These are phyloP conservation scores for Talaromyces verruculosus DNA, from an alignment of 2,329 filamentous ascomycete species.

Conservation along the genomic window DNA sequence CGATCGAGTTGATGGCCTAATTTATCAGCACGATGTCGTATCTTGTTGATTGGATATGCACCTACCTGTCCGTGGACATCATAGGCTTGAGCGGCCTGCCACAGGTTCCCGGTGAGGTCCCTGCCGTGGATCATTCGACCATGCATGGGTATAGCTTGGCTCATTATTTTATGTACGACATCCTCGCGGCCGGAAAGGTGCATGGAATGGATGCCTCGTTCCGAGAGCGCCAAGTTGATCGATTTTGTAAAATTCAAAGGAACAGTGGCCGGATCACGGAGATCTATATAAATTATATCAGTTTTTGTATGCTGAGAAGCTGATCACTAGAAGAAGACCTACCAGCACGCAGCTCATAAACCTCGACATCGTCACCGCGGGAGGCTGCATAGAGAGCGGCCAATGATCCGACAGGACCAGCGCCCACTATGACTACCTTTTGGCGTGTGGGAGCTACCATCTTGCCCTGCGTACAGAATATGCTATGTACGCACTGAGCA, in stretches of 20 bases:
- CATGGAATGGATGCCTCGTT: constrained; percentile 89
- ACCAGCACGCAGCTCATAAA: constrained; percentile 94
- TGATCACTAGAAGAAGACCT: constrained; percentile 34
- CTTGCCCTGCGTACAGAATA: background rate
- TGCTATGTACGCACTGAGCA: background rate
- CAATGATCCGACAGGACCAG: constrained; percentile 87
- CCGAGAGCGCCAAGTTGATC: constrained; percentile 95
- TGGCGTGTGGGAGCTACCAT: constrained; percentile 41
- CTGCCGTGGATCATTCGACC: constrained; percentile 93
- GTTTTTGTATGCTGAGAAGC: background rate
- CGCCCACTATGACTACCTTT: constrained; percentile 82
- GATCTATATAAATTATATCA: constrained; percentile 58
- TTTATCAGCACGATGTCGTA: constrained; percentile 1
- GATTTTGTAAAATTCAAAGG: constrained; percentile 96
- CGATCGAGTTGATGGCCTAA: constrained; percentile 80
- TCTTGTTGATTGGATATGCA: constrained; percentile 11
- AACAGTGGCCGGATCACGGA: constrained; percentile 76
- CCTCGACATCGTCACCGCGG: constrained; percentile 82
- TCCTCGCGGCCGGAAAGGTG: constrained; percentile 64
- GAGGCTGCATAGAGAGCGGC: constrained; percentile 90
- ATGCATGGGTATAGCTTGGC: constrained; percentile 83
- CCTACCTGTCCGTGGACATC: constrained; percentile 81
- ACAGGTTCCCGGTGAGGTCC: constrained; percentile 63
- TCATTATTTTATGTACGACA: constrained; percentile 72
- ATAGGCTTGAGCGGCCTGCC: constrained; percentile 81